These are phyloP conservation scores for Violaceomyces palustris DNA, from an alignment of 1,284 basidiomycete genomes.

Conservation along the genomic window DNA sequence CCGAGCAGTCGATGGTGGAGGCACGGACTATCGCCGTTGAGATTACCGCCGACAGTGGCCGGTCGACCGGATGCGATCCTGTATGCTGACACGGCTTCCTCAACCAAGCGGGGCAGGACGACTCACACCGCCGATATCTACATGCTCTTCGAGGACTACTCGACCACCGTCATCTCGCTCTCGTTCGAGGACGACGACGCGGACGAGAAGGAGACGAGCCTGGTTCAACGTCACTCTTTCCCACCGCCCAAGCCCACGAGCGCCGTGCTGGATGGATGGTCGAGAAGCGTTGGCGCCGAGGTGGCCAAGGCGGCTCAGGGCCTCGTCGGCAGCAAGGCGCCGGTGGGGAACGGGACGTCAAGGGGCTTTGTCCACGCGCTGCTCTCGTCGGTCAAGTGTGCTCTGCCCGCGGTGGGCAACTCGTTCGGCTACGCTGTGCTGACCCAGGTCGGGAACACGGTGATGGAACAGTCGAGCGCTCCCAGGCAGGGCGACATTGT, in stretches of 20 bases:
- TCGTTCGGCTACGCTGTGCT: slow-evolving; percentile 21
- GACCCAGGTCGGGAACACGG: slow-evolving; percentile 63
- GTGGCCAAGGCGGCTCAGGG: slow-evolving; percentile 63
- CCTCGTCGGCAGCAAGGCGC: slow-evolving; percentile 63
- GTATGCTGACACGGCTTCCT: slow-evolving; percentile 23
- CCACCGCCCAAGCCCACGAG: slow-evolving; percentile 40
- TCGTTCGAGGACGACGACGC: slow-evolving; percentile 30
- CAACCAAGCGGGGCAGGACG: slow-evolving; percentile 2
- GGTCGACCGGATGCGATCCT: slow-evolving; percentile 33
- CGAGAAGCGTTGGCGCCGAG: slow-evolving; percentile 68
- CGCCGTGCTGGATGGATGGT: slow-evolving; percentile 67
- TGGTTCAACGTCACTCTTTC: slow-evolving; percentile 23
- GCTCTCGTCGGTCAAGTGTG: slow-evolving; percentile 62
- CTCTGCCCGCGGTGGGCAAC: slow-evolving; percentile 48
- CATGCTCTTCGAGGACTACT: slow-evolving; percentile 41
- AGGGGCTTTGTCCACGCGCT: slow-evolving; percentile 69
- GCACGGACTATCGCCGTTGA: slow-evolving; percentile 28
- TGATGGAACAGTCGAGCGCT: slow-evolving; percentile 68
- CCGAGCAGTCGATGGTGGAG: slow-evolving; percentile 40
- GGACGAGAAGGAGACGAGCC: slow-evolving; percentile 24
- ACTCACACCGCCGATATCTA: slow-evolving; percentile 25
- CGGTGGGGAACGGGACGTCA: slow-evolving; percentile 71
- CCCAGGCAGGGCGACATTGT: slow-evolving; percentile 81
- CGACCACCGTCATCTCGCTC: slow-evolving; percentile 27
- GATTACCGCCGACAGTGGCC: slow-evolving; percentile 33